Evolutionary conservation across 208 protist species (phyloP), one percentile per base, ranked within the genome.

Genomic region (Leishmania arabica): DNA sequence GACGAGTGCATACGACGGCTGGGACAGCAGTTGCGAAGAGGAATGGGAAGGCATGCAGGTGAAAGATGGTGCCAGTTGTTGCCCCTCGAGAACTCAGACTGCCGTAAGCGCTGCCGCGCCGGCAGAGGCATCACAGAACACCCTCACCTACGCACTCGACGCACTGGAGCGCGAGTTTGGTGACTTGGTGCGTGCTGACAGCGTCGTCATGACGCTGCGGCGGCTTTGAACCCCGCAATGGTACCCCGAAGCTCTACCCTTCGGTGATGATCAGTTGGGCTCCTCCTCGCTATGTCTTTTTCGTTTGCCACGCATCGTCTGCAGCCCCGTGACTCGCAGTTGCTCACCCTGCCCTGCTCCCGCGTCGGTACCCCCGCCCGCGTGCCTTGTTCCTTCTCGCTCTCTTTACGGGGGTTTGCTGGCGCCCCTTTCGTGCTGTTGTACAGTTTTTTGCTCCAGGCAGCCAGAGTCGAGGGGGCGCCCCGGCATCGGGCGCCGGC

Each of bases 161-260:
- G 47, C 65, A 7, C 56, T 86, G 45, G 82, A 86, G 78, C 40
- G 34, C 34, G 53, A 54, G 62, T 77, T 69, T 13, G 78, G 78
- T 15, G 54, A n/a, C 2, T 40, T 78, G 17, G 77, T 80, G 24
- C 56, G 53, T n/a, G 42, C 64, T 37, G 82, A 86, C 60, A 45
- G 74, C 49, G 65, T 82, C 15, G 72, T 42, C 73, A 76, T 82
- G 72, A 86, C 82, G 17, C 74, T 86, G 65, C 77, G 77, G 19
- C 77, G 82, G 0, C 56, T 86, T 19, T 79, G 40, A 79, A 3
- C 51, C 19, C 31, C 19, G 49, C 31, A 21, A 31, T 40, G 31
- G 13, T 40, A 8, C 62, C 5, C 11, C 62, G 62, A 34, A 17
- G 31, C 62, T 40, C 31, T 40, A 7, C 31, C 15, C 7, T 40